phyloP scores from a whole-genome alignment of 169 alveolate species.

The Cryptosporidium sp. region DNA sequence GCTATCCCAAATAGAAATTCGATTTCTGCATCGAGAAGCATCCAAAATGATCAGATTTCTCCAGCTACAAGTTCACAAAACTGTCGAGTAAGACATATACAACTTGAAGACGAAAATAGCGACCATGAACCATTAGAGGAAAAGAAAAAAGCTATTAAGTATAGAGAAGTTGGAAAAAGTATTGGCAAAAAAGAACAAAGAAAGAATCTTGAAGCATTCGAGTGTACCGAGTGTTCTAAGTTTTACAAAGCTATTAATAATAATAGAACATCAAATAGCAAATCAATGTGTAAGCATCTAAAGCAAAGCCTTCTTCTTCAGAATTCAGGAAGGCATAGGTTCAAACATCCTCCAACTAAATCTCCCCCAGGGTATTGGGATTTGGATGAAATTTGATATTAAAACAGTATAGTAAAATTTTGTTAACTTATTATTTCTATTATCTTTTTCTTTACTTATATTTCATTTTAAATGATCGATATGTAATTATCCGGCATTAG shows the following conservation, averaged over 20 bases:
- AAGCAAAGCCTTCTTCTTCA: conserved; percentile 37
- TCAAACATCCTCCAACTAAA: conserved; percentile 39
- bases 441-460: not conserved
- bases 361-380: conserved; percentile 76
- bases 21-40: conserved; percentile 10
- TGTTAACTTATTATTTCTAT: not conserved
- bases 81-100: conserved; percentile 49
- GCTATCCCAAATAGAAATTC: not conserved
- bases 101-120: conserved; percentile 23
- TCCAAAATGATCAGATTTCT: conserved; percentile 4
- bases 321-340: conserved; percentile 66
- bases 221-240: conserved; percentile 65
- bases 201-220: conserved; percentile 54
- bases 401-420: not conserved
- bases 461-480: not conserved
- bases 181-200: conserved; percentile 41
- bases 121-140: not conserved
- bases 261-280: not conserved
- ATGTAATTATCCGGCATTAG: conserved; percentile 34
- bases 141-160: conserved; percentile 23
- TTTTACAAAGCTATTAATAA: conserved; percentile 55
- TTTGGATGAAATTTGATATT: conserved; percentile 21
- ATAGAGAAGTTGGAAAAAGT: conserved; percentile 61
- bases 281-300: conserved; percentile 20
- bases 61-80: conserved; percentile 41